Evolutionary conservation across 1,139 yeast genomes (phyloP).

Genomic region (Saccharomyces hybrid): DNA sequence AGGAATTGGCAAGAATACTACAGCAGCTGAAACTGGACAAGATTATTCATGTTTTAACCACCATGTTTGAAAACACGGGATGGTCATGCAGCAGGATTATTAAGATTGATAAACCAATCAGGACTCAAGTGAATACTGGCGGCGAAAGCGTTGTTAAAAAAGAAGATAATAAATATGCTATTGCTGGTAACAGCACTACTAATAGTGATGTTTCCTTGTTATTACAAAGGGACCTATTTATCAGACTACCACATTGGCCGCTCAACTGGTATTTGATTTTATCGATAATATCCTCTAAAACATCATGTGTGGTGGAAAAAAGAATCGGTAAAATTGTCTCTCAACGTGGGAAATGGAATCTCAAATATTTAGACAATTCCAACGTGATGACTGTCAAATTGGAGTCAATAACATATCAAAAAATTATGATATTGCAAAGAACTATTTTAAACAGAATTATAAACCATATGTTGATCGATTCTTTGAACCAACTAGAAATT

Average conservation of each 20-base stretch:
- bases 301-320: slow-evolving; percentile 39
- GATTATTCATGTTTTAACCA: slow-evolving; percentile 44
- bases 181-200: background rate
- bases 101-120: slow-evolving; percentile 33
- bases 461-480: slow-evolving; percentile 57
- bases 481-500: slow-evolving; percentile 37
- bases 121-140: slow-evolving; percentile 22
- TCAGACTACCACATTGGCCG: slow-evolving; percentile 60
- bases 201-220: slow-evolving; percentile 8
- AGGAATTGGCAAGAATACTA: slow-evolving; percentile 29
- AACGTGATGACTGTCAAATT: slow-evolving; percentile 23
- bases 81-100: slow-evolving; percentile 59
- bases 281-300: slow-evolving; percentile 41
- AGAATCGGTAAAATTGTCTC: slow-evolving; percentile 57
- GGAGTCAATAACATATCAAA: slow-evolving; percentile 40
- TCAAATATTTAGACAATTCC: slow-evolving; percentile 40
- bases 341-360: slow-evolving; percentile 54
- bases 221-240: slow-evolving; percentile 41
- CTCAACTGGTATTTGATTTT: slow-evolving; percentile 58
- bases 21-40: slow-evolving; percentile 47
- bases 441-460: slow-evolving; percentile 52
- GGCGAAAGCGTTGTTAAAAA: slow-evolving; percentile 6
- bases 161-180: slow-evolving; percentile 8
- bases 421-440: slow-evolving; percentile 43
- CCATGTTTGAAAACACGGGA: slow-evolving; percentile 53